These are phyloP conservation scores for Aspergillus olivimuriae DNA, from an alignment of 495 filamentous ascomycete genomes.

Conservation along the genomic window DNA sequence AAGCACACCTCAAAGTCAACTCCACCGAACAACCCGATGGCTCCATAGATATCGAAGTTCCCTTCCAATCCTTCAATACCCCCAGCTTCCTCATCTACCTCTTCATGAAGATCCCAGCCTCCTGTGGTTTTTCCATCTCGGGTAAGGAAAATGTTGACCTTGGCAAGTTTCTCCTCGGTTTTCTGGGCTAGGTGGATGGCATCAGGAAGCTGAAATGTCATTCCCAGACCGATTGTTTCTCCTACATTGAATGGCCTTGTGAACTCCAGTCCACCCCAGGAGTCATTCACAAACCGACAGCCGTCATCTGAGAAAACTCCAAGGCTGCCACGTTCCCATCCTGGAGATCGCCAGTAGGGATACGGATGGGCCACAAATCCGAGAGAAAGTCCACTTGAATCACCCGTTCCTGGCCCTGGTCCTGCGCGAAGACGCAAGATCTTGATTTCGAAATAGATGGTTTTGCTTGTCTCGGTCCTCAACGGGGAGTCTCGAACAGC, in stretches of 20 bases:
- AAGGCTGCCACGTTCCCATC: slow-evolving; percentile 84
- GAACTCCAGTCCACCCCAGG: slow-evolving; percentile 75
- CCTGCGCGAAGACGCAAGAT: slow-evolving; percentile 42
- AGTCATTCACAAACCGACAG: slow-evolving; percentile 78
- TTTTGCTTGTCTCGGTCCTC: slow-evolving; percentile 43
- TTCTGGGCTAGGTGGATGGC: slow-evolving; percentile 9
- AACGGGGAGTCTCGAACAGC: slow-evolving; percentile 62
- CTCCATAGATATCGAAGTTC: slow-evolving; percentile 70
- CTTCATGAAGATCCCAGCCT: slow-evolving; percentile 81
- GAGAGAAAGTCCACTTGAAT: slow-evolving; percentile 62
- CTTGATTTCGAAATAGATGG: slow-evolving; percentile 75
- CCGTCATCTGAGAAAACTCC: slow-evolving; percentile 91
- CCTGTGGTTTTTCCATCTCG: slow-evolving; percentile 58
- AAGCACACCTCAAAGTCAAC: slow-evolving; percentile 70
- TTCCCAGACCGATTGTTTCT: slow-evolving; percentile 61
- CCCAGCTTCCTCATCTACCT: slow-evolving; percentile 62
- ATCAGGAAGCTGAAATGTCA: slow-evolving; percentile 50
- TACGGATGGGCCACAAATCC: slow-evolving; percentile 80
- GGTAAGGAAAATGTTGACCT: slow-evolving; percentile 71
- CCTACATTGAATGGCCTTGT: slow-evolving; percentile 45
- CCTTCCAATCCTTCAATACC: slow-evolving; percentile 72
- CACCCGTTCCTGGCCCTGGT: slow-evolving; percentile 19
- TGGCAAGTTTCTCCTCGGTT: slow-evolving; percentile 13
- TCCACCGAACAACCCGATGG: slow-evolving; percentile 68
- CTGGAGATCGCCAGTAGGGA: slow-evolving; percentile 79